A percentile compares a stretch with the other conserved stretches of the same genome.
Evolutionary conservation across 2,329 filamentous ascomycete species (phyloP).

Genomic region (Lachnellula cervina): DNA sequence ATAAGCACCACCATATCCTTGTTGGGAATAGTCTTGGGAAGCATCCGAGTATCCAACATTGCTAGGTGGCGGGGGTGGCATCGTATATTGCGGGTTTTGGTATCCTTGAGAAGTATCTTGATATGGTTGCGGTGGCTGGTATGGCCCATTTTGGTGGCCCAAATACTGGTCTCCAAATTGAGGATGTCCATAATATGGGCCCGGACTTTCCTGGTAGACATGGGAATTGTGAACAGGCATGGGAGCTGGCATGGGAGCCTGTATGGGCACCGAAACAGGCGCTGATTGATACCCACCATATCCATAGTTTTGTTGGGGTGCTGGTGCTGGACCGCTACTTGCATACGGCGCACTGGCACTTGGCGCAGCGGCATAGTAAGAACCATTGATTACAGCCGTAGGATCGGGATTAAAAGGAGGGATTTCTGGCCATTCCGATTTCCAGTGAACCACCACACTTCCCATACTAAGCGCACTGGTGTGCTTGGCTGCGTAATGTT

Average conservation of each 20-base stretch:
- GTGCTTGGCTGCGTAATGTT: slow-evolving; percentile 81
- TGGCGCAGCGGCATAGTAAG: slow-evolving; percentile 31
- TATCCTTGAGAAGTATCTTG: slow-evolving; percentile 23
- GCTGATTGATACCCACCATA: slow-evolving; percentile 31
- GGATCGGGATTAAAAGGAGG: slow-evolving; percentile 67
- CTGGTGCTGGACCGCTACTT: slow-evolving; percentile 26
- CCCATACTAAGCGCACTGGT: slow-evolving; percentile 65
- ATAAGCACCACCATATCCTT: slow-evolving; percentile 23
- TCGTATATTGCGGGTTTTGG: slow-evolving; percentile 22
- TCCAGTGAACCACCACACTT: slow-evolving; percentile 72
- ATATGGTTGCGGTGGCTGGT: slow-evolving; percentile 25
- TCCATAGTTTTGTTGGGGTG: slow-evolving; percentile 32
- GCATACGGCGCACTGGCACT: slow-evolving; percentile 31
- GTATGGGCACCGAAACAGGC: slow-evolving; percentile 20
- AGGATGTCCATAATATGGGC: slow-evolving; percentile 32
- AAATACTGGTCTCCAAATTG: slow-evolving; percentile 32
- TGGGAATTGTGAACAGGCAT: slow-evolving; percentile 21
- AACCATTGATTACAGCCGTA: slow-evolving; percentile 32
- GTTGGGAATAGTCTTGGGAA: slow-evolving; percentile 25
- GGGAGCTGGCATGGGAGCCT: slow-evolving; percentile 9
- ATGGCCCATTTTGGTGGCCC: slow-evolving; percentile 27
- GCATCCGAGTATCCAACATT: slow-evolving; percentile 19
- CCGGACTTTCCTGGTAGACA: slow-evolving; percentile 28
- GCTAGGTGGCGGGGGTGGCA: slow-evolving; percentile 17
- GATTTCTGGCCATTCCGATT: slow-evolving; percentile 71